Evolutionary conservation across 768 basidiomycete genomes (phyloP).

Genomic region (Candolleomyces eurysporus): DNA sequence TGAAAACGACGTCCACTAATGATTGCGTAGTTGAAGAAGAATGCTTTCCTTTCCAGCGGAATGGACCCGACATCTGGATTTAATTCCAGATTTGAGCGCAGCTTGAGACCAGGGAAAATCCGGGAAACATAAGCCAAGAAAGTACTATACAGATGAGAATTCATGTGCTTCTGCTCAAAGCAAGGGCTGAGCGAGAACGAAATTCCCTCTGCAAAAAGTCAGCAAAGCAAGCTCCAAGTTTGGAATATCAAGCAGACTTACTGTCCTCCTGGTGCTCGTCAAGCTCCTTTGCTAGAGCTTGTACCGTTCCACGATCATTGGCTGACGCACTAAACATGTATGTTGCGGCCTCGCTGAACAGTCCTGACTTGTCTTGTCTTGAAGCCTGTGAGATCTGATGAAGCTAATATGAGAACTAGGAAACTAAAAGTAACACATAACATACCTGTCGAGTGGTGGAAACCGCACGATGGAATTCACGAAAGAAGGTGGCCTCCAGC

Average conservation of each 20-base stretch:
- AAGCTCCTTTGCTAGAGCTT: constrained; percentile 13
- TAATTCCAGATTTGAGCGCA: neutral
- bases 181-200: no score
- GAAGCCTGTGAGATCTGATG: neutral
- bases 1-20: neutral
- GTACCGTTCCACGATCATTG: constrained; percentile 21
- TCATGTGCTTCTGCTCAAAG: no score
- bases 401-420: no score
- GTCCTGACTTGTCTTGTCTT: neutral
- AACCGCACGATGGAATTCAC: constrained; percentile 22
- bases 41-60: neutral
- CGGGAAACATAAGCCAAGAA: no score
- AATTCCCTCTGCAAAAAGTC: no score
- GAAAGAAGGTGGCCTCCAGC: constrained; percentile 25
- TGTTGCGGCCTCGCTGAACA: constrained; percentile 5
- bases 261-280: constrained; percentile 18
- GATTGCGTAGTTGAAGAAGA: neutral
- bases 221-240: no score
- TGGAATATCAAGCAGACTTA: neutral
- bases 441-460: constrained; percentile 3
- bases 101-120: no score
- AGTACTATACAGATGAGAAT: no score
- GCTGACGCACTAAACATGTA: constrained; percentile 19
- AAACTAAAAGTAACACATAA: no score
- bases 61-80: neutral